Evolutionary conservation across 176 grass and related monocot species (phyloP).

Genomic region (Cocos nucifera): DNA sequence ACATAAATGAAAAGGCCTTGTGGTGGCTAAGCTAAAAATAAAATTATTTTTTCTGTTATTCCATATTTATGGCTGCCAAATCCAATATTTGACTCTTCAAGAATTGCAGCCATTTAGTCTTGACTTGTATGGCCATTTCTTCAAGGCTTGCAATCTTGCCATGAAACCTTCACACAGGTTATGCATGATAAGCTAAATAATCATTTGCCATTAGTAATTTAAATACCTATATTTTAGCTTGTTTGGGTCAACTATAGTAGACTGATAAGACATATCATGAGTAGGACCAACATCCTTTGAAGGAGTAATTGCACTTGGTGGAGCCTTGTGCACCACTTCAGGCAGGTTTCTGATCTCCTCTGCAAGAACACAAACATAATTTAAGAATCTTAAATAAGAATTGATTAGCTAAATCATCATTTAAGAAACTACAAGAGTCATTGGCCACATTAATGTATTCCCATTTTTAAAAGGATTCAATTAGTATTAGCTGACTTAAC

Average conservation of each 20-base stretch:
- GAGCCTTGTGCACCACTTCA: conserved; percentile 12
- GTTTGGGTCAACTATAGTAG: conserved; percentile 36
- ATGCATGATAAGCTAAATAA: background rate
- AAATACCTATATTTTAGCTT: conserved; percentile 73
- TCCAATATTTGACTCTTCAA: too few species aligned
- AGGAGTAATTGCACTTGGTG: conserved; percentile 21
- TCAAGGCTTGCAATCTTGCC: background rate
- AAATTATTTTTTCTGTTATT: too few species aligned
- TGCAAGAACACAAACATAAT: conserved; percentile 21
- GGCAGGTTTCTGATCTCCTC: conserved; percentile 38
- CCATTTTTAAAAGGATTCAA: too few species aligned
- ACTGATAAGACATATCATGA: conserved; percentile 20
- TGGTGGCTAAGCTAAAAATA: too few species aligned
- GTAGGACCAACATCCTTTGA: conserved; percentile 11
- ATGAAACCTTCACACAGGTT: background rate
- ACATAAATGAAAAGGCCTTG: too few species aligned
- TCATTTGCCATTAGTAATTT: background rate
- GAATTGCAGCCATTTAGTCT: too few species aligned
- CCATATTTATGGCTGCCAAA: too few species aligned
- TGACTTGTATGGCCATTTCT: too few species aligned
- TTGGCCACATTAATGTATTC: too few species aligned
- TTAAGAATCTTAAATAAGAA: background rate
- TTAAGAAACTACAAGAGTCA: too few species aligned
- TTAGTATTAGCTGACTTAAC: too few species aligned
- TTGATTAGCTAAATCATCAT: background rate